These are phyloP conservation scores for Microdochium bolleyi DNA, from an alignment of 2,329 filamentous ascomycete species.

Conservation along the genomic window DNA sequence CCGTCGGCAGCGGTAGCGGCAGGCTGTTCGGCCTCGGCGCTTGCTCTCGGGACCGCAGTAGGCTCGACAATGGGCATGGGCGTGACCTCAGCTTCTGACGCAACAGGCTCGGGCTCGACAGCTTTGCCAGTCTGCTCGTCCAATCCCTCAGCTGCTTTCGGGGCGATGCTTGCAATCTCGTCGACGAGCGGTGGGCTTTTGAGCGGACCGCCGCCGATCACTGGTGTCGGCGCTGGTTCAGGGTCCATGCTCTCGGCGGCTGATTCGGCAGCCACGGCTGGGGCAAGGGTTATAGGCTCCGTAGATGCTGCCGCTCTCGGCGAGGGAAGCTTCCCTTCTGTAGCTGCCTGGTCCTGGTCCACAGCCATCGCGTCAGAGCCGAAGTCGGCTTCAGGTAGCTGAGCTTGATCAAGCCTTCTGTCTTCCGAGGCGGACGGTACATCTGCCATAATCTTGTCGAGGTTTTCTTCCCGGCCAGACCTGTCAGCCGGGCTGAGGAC, in stretches of 20 bases:
- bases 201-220: not conserved
- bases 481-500: not conserved
- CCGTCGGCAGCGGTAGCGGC: not conserved
- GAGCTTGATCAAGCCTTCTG: not conserved
- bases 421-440: not conserved
- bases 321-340: not conserved
- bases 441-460: slow-evolving; percentile 2
- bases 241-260: not conserved
- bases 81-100: not conserved
- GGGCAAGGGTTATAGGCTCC: slow-evolving; percentile 6
- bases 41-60: not conserved
- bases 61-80: not conserved
- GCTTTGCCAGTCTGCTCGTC: not conserved
- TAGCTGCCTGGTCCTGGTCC: not conserved
- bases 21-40: not conserved
- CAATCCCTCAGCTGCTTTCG: not conserved
- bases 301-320: not conserved
- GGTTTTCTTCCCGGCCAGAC: not conserved
- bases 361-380: not conserved
- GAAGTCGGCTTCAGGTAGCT: not conserved
- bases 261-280: slow-evolving; percentile 3
- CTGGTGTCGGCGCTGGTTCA: not conserved
- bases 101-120: not conserved
- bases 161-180: not conserved
- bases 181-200: not conserved